Base-by-base conservation (phyloP, 139 green algal species). In the Micractinium sp. region DNA sequence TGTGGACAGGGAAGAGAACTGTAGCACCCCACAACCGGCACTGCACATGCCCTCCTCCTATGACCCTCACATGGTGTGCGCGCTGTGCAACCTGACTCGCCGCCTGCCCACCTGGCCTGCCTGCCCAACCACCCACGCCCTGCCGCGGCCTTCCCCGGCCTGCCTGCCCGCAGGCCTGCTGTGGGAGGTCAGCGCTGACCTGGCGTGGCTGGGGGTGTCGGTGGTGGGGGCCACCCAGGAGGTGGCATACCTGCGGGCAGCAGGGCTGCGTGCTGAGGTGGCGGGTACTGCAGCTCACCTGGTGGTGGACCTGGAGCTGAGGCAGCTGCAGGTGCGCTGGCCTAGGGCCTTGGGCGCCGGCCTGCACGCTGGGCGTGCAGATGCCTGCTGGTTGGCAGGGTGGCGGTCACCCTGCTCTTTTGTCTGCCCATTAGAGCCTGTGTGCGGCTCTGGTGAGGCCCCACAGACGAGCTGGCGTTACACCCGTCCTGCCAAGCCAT, bases 181-280 rank as follows among this genome's bases (percentile, higher is more conserved):
- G 79, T 92, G 89, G 35, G 66, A 88, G 47, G 82, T 93, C 76
- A 39, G 27, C 7, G 86, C 88, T 80, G 86, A 88, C 25, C 74
- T 95, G 29, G 71, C 81, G 18, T 93, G 89, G 15, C 85, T 95
- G 39, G 93, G 94, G 0, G 20, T 97, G 33, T 97, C 95, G 15
- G n/a, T 97, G 38, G 95, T 97, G 15, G 92, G 85, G 5, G 67
- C 90, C 25, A 83, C 76, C 7, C 69, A 90, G 13, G 96, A 98
- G 92, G 81, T 97, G 86, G 78, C 94, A 20, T 97, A 97, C 82
- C 78, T 90, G 25, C 63, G 88, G 39, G 39, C 94, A 69, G 71
- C 19, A 0, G 91, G 38, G 87, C 81, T 89, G 13, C 89, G 75
- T 16, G 81, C 25, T 60, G 75, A 69, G 15, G 85, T 75, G 38